Percentiles rank a stretch among this genome's conserved stretches.
These are phyloP conservation scores for Didymella arachidicola DNA, from an alignment of 2,329 filamentous ascomycete genomes.

Conservation along the genomic window DNA sequence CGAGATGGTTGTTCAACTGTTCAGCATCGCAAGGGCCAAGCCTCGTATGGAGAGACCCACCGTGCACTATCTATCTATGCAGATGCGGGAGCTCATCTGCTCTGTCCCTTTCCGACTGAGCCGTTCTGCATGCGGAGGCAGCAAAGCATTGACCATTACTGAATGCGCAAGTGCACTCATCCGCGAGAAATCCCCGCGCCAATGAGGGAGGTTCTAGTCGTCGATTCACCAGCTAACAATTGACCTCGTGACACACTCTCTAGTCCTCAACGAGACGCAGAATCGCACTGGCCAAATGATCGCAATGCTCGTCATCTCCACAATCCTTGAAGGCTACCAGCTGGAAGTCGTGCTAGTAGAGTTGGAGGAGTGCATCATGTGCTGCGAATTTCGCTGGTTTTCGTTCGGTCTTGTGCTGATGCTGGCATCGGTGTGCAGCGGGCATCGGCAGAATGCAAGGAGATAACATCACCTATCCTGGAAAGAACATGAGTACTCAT, in stretches of 20 bases:
- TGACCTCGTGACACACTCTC: constrained; percentile 18
- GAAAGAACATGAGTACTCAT: constrained; percentile 16
- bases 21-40: constrained; percentile 4
- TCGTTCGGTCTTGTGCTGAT: constrained; percentile 8
- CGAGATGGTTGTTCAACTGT: constrained; percentile 6
- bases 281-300: constrained; percentile 6
- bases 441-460: constrained; percentile 17
- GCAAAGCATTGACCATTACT: constrained; percentile 11
- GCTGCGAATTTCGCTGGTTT: constrained; percentile 11
- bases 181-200: constrained; percentile 25
- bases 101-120: constrained; percentile 23
- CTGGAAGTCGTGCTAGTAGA: constrained; percentile 10
- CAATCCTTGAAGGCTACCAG: background rate
- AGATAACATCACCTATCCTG: constrained; percentile 4
- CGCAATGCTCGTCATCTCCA: constrained; percentile 6
- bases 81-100: constrained; percentile 1
- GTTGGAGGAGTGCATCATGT: constrained; percentile 9
- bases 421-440: constrained; percentile 16
- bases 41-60: constrained; percentile 5
- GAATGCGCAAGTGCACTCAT: constrained; percentile 9
- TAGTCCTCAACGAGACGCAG: constrained; percentile 13
- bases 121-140: constrained; percentile 22
- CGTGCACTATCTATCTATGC: constrained; percentile 12
- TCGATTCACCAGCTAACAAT: constrained; percentile 31
- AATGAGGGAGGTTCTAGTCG: constrained; percentile 42